Evolutionary conservation across 164 flowering plant species (phyloP).

Genomic region (Cinnamomum chago): DNA sequence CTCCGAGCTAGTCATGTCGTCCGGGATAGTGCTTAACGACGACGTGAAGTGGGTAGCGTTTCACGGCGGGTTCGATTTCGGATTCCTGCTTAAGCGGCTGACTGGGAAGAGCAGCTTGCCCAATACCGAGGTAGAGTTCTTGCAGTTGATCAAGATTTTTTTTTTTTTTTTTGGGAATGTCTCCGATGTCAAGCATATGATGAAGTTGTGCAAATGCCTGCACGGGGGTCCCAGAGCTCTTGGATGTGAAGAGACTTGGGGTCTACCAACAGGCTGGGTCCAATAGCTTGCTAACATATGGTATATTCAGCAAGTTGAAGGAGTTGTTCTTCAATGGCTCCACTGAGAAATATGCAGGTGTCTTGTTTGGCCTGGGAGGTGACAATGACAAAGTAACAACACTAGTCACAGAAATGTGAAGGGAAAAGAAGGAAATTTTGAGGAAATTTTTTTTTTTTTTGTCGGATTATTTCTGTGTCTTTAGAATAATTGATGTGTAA

Average conservation of each 20-base stretch:
- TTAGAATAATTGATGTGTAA: too few relatives aligned
- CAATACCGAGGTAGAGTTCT: slow-evolving; percentile 35
- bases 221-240: slow-evolving; percentile 59
- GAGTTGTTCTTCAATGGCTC: slow-evolving; percentile 46
- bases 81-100: slow-evolving; percentile 49
- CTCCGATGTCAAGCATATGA: slow-evolving; percentile 61
- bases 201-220: slow-evolving; percentile 53
- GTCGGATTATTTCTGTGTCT: slow-evolving; percentile 10
- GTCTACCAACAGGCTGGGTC: slow-evolving; percentile 62
- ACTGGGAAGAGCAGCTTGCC: slow-evolving; percentile 39
- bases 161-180: slow-evolving; percentile 28
- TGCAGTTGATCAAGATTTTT: slow-evolving; percentile 32
- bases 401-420: neutral
- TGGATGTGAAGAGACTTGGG: slow-evolving; percentile 58
- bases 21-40: slow-evolving; percentile 30
- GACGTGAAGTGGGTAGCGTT: slow-evolving; percentile 37
- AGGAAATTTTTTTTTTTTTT: too few relatives aligned
- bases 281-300: slow-evolving; percentile 58
- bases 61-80: slow-evolving; percentile 39
- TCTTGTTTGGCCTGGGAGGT: slow-evolving; percentile 47
- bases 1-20: slow-evolving; percentile 31
- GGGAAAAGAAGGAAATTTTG: neutral
- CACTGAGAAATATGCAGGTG: slow-evolving; percentile 53
- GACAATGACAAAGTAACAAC: slow-evolving; percentile 27
- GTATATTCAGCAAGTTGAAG: slow-evolving; percentile 54